Percentiles rank a stretch among this genome's conserved stretches.
These are phyloP conservation scores for Prinsepia uniflora DNA, from an alignment of 306 rosid genomes.

Conservation along the genomic window DNA sequence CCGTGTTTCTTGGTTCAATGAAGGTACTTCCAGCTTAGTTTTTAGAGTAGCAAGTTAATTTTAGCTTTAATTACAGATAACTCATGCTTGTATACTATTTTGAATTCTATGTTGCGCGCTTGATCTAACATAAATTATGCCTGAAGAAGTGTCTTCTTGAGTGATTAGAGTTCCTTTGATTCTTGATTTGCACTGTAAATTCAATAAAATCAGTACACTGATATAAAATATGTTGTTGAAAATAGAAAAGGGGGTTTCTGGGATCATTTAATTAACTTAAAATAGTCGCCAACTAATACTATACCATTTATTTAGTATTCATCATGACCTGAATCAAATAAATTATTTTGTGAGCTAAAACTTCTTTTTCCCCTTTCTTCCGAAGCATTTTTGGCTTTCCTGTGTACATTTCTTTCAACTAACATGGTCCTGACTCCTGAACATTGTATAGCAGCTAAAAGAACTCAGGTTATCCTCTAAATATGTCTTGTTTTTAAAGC, in stretches of 20 bases:
- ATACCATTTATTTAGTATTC: background rate
- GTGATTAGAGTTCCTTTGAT: slow-evolving; percentile 2
- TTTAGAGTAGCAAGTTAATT: slow-evolving; percentile 11
- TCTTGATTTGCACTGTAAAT: background rate
- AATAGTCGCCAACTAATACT: background rate
- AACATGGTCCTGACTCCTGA: background rate
- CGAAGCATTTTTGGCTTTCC: background rate
- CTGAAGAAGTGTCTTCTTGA: background rate
- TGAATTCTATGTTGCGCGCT: background rate
- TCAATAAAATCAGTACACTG: background rate
- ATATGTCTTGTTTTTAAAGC: background rate
- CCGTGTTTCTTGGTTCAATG: slow-evolving; percentile 94
- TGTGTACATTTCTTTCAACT: background rate
- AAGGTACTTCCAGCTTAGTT: slow-evolving; percentile 48
- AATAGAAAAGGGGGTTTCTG: background rate
- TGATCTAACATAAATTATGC: background rate
- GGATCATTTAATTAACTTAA: background rate
- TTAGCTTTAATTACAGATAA: background rate
- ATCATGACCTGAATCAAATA: background rate
- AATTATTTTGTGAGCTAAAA: background rate
- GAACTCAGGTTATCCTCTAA: background rate
- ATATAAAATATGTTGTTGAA: background rate
- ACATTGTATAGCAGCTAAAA: background rate
- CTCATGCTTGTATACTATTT: background rate
- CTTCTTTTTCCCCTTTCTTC: background rate